These are phyloP conservation scores for Talaromyces verruculosus DNA, from an alignment of 2,329 filamentous ascomycete genomes.

Conservation along the genomic window DNA sequence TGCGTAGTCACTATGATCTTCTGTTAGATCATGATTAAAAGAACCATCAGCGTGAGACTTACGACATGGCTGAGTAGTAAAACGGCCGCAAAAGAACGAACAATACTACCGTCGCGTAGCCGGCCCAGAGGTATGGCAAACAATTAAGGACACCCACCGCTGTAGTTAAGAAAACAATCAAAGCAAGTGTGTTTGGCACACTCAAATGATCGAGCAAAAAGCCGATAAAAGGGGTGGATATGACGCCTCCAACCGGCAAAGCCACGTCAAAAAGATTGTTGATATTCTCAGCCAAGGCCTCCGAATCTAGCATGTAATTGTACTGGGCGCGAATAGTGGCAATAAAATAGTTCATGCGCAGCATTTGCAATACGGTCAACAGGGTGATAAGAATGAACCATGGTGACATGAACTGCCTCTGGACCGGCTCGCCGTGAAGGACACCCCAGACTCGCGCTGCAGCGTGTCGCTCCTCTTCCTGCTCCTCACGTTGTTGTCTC, in stretches of 20 bases:
- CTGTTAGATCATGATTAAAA: background rate
- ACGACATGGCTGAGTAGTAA: constrained; percentile 85
- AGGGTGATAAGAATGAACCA: constrained; percentile 83
- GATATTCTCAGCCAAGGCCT: constrained; percentile 62
- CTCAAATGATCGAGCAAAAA: constrained; percentile 73
- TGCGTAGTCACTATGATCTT: constrained; percentile 64
- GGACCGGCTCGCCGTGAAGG: constrained; percentile 69
- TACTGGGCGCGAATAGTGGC: constrained; percentile 81
- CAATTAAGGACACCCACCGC: constrained; percentile 74
- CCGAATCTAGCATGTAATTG: constrained; percentile 67
- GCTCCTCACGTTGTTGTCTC: constrained; percentile 56
- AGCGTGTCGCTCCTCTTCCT: constrained; percentile 67
- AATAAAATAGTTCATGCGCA: constrained; percentile 84
- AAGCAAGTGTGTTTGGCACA: constrained; percentile 67
- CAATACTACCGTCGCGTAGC: constrained; percentile 73
- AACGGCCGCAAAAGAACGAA: constrained; percentile 85
- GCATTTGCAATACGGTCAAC: constrained; percentile 73
- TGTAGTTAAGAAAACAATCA: constrained; percentile 71
- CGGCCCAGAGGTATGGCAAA: constrained; percentile 63
- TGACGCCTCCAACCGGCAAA: constrained; percentile 74
- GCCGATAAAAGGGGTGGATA: constrained; percentile 83
- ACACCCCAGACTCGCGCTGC: constrained; percentile 80
- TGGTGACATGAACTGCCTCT: constrained; percentile 70
- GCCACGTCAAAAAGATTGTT: constrained; percentile 84
- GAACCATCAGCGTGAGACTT: constrained; percentile 29